Base-by-base conservation (phyloP, 202 grass and related monocot species). In the Musa balbisiana region DNA sequence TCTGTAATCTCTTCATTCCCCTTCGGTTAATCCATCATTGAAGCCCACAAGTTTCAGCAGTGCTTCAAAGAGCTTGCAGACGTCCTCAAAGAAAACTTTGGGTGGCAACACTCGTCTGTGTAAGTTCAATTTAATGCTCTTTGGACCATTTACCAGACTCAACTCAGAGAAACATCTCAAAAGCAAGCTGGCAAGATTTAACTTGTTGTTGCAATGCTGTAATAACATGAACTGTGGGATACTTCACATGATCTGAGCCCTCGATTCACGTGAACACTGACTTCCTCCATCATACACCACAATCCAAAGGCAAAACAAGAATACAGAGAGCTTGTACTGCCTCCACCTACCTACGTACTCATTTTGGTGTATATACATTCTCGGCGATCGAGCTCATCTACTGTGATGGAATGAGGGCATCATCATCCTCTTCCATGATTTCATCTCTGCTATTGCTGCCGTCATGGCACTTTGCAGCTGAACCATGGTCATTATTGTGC, bases 141-240 rank as follows among this genome's bases (percentile, higher is more conserved):
- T 70, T 51, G 67, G 67, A 70, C 67, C 43, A 51, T 70, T 3
- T 19, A 51, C 49, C 33, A 49, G 66, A 49, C 4, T 27, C 33
- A 19, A 22, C 9, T 19, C 26, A 51, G 43, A 20, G n/a, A 49
- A 70, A 70, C 67, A 21, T 11, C 29, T 10, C 29, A 21, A 70
- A 19, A 51, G 67, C 67, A 70, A 70, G 33, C 67, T 70, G 67
- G 29, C 67, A 51, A 51, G 16, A 51, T 70, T 70, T 70, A 70
- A 70, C 43, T 51, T 51, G 33, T 50, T 3, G 43, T n/a, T 3
- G 17, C 16, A 50, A 25, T 26, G 63, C 11, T 22, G 23, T 26
- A 70, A 70, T 21, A 19, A 50, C 4, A 20, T 51, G 24, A 70
- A 50, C 67, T 51, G 16, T 70, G 43, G 43, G 23, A 24, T 65